Percentiles rank a stretch among this genome's conserved stretches.
These are phyloP conservation scores for Entomortierella beljakovae DNA, from an alignment of 192 early-diverging fungal species.

Conservation along the genomic window DNA sequence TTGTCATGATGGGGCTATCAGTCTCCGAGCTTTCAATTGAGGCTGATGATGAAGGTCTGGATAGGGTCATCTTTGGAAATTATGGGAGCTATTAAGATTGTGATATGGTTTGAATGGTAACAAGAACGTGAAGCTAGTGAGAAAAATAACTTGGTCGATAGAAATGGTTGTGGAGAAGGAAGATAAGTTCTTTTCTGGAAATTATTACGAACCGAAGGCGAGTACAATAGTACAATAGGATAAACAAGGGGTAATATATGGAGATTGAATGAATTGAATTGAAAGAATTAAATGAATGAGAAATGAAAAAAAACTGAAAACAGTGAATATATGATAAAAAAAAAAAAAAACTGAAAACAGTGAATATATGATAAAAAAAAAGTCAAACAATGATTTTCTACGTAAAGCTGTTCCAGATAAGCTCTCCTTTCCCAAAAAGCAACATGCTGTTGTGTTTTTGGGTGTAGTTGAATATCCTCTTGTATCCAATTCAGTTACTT, in stretches of 20 bases:
- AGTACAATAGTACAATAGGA: no score
- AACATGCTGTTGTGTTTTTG: not conserved
- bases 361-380: not conserved
- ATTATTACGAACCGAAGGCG: no score
- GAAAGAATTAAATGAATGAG: not conserved
- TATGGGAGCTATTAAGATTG: not conserved
- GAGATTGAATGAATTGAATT: no score
- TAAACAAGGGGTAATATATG: no score
- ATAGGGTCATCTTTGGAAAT: not conserved
- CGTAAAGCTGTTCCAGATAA: not conserved
- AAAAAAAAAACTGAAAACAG: constrained; percentile 1
- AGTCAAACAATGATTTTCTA: not conserved
- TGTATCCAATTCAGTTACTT: no score
- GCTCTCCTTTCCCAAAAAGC: not conserved
- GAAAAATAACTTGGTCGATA: not conserved
- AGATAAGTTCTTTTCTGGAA: no score
- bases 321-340: no score
- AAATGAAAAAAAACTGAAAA: no score
- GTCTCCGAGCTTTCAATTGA: constrained; percentile 29
- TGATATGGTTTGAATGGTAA: no score
- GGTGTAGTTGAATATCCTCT: no score
- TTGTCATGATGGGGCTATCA: constrained; percentile 30
- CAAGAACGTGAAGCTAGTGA: not conserved
- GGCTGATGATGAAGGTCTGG: constrained; percentile 11
- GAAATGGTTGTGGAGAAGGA: not conserved